These are phyloP conservation scores for Colletotrichum sp. DNA, from an alignment of 2,329 filamentous ascomycete species.

Conservation along the genomic window DNA sequence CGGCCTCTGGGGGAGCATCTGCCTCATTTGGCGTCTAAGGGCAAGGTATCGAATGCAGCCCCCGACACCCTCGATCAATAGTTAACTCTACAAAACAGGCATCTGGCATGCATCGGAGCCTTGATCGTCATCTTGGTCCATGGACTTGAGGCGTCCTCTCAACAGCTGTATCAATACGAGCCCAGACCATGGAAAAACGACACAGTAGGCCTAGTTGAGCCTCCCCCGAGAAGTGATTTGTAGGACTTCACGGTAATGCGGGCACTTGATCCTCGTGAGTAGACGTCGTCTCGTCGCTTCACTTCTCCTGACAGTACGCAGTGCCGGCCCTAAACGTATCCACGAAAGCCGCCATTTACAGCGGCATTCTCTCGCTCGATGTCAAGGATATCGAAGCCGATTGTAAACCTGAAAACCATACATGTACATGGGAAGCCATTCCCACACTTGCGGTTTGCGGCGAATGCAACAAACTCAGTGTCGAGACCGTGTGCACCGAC, in stretches of 20 bases:
- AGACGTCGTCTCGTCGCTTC: background rate
- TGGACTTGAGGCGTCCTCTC: constrained; percentile 44
- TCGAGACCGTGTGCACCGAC: constrained; percentile 24
- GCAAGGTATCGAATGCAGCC: constrained; percentile 28
- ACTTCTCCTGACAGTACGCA: constrained; percentile 6
- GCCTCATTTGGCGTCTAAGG: constrained; percentile 39
- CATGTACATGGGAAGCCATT: constrained; percentile 39
- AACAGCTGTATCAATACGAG: constrained; percentile 40
- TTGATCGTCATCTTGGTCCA: constrained; percentile 38
- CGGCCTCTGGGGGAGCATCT: constrained; percentile 38
- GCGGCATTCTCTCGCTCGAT: constrained; percentile 37
- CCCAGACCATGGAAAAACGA: constrained; percentile 26
- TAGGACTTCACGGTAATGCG: constrained; percentile 36
- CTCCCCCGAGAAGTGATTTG: constrained; percentile 36
- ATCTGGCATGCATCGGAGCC: constrained; percentile 43
- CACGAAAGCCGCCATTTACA: constrained; percentile 42
- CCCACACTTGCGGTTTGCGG: constrained; percentile 41
- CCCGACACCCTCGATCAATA: background rate
- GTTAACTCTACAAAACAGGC: constrained; percentile 24
- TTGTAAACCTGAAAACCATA: constrained; percentile 34
- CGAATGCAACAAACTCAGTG: constrained; percentile 27
- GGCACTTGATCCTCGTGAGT: constrained; percentile 17
- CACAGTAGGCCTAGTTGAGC: constrained; percentile 10
- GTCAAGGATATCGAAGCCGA: constrained; percentile 27
- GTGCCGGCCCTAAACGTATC: constrained; percentile 31